Evolutionary conservation across 2,329 filamentous ascomycete genomes (phyloP).

Genomic region (Trichophyton verrucosum): DNA sequence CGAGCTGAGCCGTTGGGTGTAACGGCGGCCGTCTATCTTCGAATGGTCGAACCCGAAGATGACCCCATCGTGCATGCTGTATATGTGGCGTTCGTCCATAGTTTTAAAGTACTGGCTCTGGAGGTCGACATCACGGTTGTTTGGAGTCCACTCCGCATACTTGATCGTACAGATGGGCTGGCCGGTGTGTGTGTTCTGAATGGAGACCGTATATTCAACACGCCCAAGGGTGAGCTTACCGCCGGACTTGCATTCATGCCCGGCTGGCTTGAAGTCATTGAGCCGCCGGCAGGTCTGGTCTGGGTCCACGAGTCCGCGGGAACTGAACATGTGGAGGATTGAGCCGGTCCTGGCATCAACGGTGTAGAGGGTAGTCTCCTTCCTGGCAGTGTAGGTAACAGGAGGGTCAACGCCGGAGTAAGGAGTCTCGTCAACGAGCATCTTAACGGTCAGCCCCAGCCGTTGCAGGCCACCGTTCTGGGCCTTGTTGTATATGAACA

Average conservation of each 20-base stretch:
- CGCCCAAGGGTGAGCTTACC: conserved; percentile 73
- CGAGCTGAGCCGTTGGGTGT: conserved; percentile 56
- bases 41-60: conserved; percentile 68
- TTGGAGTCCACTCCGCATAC: conserved; percentile 90
- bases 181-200: conserved; percentile 61
- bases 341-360: conserved; percentile 76
- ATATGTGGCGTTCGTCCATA: conserved; percentile 80
- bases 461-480: conserved; percentile 36
- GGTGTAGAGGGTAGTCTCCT: conserved; percentile 79
- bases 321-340: conserved; percentile 73
- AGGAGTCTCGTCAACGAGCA: conserved; percentile 72
- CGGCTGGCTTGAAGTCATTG: conserved; percentile 44
- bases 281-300: conserved; percentile 64
- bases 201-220: conserved; percentile 79
- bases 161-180: conserved; percentile 75
- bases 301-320: conserved; percentile 55
- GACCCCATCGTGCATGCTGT: conserved; percentile 71
- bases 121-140: conserved; percentile 79
- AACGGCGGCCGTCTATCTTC: conserved; percentile 43
- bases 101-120: conserved; percentile 67
- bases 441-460: conserved; percentile 48
- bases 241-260: conserved; percentile 64
- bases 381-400: conserved; percentile 81
- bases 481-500: conserved; percentile 75
- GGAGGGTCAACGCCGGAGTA: conserved; percentile 62